phyloP scores from a whole-genome alignment of 2,329 filamentous ascomycete species.

The Cladophialophora bantiana region DNA sequence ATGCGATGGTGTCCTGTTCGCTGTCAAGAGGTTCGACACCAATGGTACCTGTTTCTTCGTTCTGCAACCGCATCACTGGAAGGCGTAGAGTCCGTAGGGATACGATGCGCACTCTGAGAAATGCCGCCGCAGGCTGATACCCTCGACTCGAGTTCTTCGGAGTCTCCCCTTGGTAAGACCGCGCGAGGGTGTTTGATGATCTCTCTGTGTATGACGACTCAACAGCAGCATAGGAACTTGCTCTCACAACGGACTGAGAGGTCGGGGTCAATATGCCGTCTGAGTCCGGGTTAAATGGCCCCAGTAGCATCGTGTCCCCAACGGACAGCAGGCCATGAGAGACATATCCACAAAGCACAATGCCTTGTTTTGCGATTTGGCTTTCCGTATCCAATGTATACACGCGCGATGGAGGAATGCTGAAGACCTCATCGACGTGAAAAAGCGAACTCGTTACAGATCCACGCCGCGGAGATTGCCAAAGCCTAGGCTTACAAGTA shows the following conservation, averaged over 20 bases:
- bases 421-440: constrained; percentile 90
- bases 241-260: constrained; percentile 16
- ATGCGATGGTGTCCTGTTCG: not conserved
- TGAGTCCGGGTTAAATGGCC: constrained; percentile 67
- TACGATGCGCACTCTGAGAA: constrained; percentile 71
- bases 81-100: constrained; percentile 88
- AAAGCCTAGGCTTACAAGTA: not conserved
- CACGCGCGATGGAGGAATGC: constrained; percentile 69
- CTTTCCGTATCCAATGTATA: constrained; percentile 48
- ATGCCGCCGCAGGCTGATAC: constrained; percentile 17
- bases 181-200: constrained; percentile 9
- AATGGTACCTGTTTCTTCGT: constrained; percentile 88
- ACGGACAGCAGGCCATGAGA: constrained; percentile 79
- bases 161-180: constrained; percentile 29
- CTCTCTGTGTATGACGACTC: constrained; percentile 3
- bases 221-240: constrained; percentile 30
- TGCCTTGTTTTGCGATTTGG: constrained; percentile 60
- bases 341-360: constrained; percentile 85
- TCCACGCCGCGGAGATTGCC: constrained; percentile 42
- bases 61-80: constrained; percentile 75
- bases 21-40: constrained; percentile 54
- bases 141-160: constrained; percentile 1
- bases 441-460: constrained; percentile 70
- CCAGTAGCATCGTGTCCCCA: constrained; percentile 78
- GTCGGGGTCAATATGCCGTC: constrained; percentile 13